Evolutionary conservation across 2,329 filamentous ascomycete genomes (phyloP).

Genomic region (Cercospora sojina): DNA sequence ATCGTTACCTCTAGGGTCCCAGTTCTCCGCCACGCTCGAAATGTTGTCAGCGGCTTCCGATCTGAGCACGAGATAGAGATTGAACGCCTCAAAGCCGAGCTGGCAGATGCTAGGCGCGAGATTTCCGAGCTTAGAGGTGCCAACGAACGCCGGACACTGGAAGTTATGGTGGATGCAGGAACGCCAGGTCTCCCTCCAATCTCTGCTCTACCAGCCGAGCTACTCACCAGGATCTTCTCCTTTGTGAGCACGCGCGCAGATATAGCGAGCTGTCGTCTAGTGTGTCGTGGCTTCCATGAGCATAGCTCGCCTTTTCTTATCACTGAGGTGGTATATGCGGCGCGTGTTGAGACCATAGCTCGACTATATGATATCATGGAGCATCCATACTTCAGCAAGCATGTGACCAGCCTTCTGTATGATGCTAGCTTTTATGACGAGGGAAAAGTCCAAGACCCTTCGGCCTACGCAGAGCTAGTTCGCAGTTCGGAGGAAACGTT

Average conservation of each 20-base stretch:
- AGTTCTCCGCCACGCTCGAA: background rate
- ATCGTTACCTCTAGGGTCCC: background rate
- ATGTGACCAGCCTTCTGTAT: slow-evolving; percentile 19
- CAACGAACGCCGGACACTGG: background rate
- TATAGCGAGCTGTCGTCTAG: slow-evolving; percentile 15
- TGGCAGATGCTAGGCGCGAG: background rate
- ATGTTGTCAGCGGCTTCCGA: background rate
- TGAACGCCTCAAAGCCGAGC: background rate
- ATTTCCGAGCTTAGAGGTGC: background rate
- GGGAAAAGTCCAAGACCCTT: background rate
- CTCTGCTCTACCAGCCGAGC: background rate
- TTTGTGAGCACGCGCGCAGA: background rate
- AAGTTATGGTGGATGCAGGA: background rate
- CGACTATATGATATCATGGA: slow-evolving; percentile 16
- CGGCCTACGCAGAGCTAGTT: background rate
- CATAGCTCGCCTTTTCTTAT: slow-evolving; percentile 24
- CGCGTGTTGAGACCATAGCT: slow-evolving; percentile 10
- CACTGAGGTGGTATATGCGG: slow-evolving; percentile 15
- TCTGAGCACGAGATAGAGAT: background rate
- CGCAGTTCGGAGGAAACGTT: no score
- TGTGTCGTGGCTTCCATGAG: slow-evolving; percentile 15
- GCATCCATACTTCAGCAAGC: slow-evolving; percentile 19
- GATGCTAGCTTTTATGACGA: slow-evolving; percentile 21
- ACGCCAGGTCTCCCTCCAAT: background rate
- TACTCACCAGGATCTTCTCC: slow-evolving; percentile 16